Evolutionary conservation across 495 filamentous ascomycete genomes (phyloP), one percentile per base, ranked within the genome.

Genomic region (Copromyces sp.): DNA sequence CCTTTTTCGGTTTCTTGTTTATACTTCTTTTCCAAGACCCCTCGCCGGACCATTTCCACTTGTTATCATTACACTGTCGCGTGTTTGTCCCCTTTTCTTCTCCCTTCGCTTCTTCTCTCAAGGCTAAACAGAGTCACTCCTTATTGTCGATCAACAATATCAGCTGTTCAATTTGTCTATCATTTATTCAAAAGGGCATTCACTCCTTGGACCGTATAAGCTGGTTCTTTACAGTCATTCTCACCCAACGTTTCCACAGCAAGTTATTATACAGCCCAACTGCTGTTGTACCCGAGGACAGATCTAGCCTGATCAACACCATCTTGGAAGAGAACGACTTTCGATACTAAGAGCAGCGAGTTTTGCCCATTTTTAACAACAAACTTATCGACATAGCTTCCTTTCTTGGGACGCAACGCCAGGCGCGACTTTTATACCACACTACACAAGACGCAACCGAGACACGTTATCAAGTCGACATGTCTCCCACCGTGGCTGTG

Each of bases 141-240:
- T 86, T 83, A 83, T 83, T 80, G 81, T 80, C 74, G 74, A 78
- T 85, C 86, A 87, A 88, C 85, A 86, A 84, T 85, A 81, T 87
- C 86, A 85, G 85, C 84, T 86, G 84, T 81, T 82, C 80, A 83
- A 81, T 71, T 80, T 84, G 84, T 82, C 45, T 53, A 3, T 61
- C 53, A 65, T 87, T 85, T 87, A 80, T 82, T 81, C 76, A 76
- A 77, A 75, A 78, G 70, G 79, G 72, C 61, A 11, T 78, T 82
- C 79, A 74, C 79, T 83, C 84, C 74, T 76, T 82, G 74, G 76
- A 80, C 80, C 78, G 82, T 82, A 81, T 82, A 81, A 81, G 81
- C 82, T 84, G 80, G 79, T 80, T 76, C 76, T 77, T 78, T 82
- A 80, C 71, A 38, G 35, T 59, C 72, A 70, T 29, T 40, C 47